Evolutionary conservation across 768 basidiomycete species (phyloP), one percentile per base, ranked within the genome.

Genomic region (Rhizopogon vulgaris): DNA sequence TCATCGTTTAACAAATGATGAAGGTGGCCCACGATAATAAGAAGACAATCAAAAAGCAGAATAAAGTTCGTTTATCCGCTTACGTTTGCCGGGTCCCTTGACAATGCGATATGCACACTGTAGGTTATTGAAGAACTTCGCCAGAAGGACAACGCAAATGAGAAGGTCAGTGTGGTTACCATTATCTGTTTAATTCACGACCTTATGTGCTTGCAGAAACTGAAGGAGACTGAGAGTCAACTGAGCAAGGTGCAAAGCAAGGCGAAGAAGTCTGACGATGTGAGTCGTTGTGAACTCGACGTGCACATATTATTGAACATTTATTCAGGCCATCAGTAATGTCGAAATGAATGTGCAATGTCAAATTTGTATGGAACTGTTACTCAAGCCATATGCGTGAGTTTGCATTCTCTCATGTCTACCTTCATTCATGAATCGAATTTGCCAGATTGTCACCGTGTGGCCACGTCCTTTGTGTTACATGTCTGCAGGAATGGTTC

Each of bases 401-500:
- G 84, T 77, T 38, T 50, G 10, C 45, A 6, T 22, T 12, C 27
- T 36, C 5, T 48, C 6, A 7, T 18, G 30, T 45, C 41, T 6
- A 14, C 41, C 12, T 36, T 38, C 11, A 43, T 58, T 53, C 22
- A 57, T 57, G 43, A 58, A 49, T 22, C 17, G 42, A 58, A 49
- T 22, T 17, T 14, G 17, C 38, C 48, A 87, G 87, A 2, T 72
- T 89, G 40, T 77, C 84, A 1, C 87, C 87, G 0, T 90, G 87
- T 59, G 87, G 87, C 1, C 87, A 90, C 57, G 76, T 86, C n/a
- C 71, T 86, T n/a, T 90, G 87, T 52, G 74, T 85, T 25, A 58
- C 60, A 3, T 90, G 87, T 58, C 77, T 90, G 8, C 83, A 86
- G 64, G 80, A 83, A 58, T 90, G 87, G 87, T 90, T 90, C 69